Conservation (phyloP, 495 filamentous ascomycete genomes). For the Penicillium waksmanii region DNA sequence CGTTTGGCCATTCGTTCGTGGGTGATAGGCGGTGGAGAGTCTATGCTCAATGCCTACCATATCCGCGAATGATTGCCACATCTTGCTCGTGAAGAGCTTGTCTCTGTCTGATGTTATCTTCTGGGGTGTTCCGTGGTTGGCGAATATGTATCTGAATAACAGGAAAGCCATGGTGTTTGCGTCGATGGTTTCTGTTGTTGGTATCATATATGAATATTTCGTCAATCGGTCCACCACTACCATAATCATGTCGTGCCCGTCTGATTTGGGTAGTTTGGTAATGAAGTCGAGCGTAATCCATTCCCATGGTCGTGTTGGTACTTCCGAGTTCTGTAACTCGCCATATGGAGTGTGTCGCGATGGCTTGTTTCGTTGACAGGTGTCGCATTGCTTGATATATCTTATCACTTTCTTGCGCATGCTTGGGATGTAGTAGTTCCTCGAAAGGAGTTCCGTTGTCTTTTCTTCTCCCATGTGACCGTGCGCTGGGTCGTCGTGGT, state of each 20-base stretch:
- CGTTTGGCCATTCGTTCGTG: conserved; percentile 34
- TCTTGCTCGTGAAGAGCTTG: background rate
- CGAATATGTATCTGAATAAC: background rate
- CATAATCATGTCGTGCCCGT: conserved; percentile 13
- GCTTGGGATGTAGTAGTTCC: conserved; percentile 13
- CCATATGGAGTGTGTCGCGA: conserved; percentile 6
- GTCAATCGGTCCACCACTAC: background rate
- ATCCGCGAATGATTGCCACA: background rate
- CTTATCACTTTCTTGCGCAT: conserved; percentile 3
- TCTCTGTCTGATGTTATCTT: conserved; percentile 7
- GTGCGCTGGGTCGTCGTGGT: conserved; percentile 6
- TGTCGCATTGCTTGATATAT: conserved; percentile 19
- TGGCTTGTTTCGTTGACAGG: conserved; percentile 8
- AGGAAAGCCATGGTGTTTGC: background rate
- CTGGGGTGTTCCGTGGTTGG: background rate
- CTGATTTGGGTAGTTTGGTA: conserved; percentile 12
- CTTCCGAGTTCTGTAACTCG: conserved; percentile 17
- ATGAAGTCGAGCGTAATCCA: conserved; percentile 32
- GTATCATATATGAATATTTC: background rate
- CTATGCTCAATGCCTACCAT: background rate
- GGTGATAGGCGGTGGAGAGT: conserved; percentile 33
- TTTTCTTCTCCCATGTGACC: conserved; percentile 13
- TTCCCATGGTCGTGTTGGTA: conserved; percentile 14
- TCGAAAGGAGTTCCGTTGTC: conserved; percentile 14
- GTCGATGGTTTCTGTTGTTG: background rate